These are phyloP conservation scores for Coemansia furcata DNA, from an alignment of 192 early-diverging fungal species.

Conservation along the genomic window DNA sequence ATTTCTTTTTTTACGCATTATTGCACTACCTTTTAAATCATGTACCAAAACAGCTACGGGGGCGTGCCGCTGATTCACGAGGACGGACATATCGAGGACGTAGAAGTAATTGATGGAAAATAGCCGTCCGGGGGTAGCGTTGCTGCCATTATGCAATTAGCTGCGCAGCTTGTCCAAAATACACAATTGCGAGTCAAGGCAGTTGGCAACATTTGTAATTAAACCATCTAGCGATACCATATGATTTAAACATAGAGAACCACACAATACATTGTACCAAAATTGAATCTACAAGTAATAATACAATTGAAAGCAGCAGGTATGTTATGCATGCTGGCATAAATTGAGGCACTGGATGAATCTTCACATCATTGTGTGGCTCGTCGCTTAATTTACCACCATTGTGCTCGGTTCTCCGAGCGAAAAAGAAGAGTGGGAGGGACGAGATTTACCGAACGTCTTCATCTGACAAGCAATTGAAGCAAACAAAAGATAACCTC, in stretches of 20 bases:
- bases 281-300: background rate
- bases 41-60: background rate
- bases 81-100: slow-evolving; percentile 4
- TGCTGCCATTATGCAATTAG: slow-evolving; percentile 5
- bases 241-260: background rate
- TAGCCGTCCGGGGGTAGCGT: background rate
- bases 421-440: background rate
- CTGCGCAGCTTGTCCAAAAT: background rate
- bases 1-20: background rate
- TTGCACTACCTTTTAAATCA: background rate
- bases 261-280: background rate
- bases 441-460: slow-evolving; percentile 2
- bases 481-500: background rate
- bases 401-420: background rate
- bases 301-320: background rate
- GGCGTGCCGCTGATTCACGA: slow-evolving; percentile 5
- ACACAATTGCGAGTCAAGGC: background rate
- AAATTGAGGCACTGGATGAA: background rate
- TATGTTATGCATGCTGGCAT: background rate
- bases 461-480: slow-evolving; percentile 1
- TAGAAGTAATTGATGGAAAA: background rate
- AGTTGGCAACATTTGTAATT: background rate
- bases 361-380: background rate
- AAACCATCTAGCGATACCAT: background rate
- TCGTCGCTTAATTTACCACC: background rate